Base-by-base conservation (phyloP, 306 rosid genomes). In the Vigna unguiculata region DNA sequence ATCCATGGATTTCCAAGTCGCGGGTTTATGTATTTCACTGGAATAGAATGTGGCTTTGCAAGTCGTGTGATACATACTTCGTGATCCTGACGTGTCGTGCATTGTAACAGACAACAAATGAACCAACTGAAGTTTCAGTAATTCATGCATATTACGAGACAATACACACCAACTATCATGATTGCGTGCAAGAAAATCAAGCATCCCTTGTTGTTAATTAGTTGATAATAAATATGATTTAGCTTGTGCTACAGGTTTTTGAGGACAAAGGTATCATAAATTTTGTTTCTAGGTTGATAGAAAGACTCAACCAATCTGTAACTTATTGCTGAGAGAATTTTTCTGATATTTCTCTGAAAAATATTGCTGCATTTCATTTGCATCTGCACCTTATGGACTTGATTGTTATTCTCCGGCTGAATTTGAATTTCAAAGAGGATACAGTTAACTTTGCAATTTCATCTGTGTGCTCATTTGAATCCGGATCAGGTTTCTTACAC, bases 291-390 rank as follows among this genome's bases (percentile, higher is more conserved):
- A 24, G 43, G 43, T 62, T 60, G 68, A 69, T 81, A 6, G n/a
- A 41, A 60, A 28, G 34, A 25, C 3, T 63, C 48, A 7, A 46
- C 28, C 70, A 10, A 15, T 60, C 10, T 66, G 47, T 16, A 24
- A 53, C 25, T 22, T 19, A 3, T 9, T 30, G 51, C 20, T 17
- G 48, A 40, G 52, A 45, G 7, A n/a, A 12, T 25, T 7, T 68
- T 24, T 41, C 73, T 41, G 13, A 28, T 30, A 69, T 22, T 32
- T 21, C 40, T 67, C 43, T 76, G 53, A 20, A 53, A 47, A 22
- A 24, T 28, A 63, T 47, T 69, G 46, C 21, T 77, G 65, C 48
- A 59, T 70, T 28, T 40, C 71, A 54, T 34, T 49, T 71, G 62
- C 55, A 16, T 24, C 69, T 20, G 69, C 65, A 21, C 43, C 78